These are phyloP conservation scores for Raffaelea ambrosiae DNA, from an alignment of 2,329 filamentous ascomycete genomes.

Conservation along the genomic window DNA sequence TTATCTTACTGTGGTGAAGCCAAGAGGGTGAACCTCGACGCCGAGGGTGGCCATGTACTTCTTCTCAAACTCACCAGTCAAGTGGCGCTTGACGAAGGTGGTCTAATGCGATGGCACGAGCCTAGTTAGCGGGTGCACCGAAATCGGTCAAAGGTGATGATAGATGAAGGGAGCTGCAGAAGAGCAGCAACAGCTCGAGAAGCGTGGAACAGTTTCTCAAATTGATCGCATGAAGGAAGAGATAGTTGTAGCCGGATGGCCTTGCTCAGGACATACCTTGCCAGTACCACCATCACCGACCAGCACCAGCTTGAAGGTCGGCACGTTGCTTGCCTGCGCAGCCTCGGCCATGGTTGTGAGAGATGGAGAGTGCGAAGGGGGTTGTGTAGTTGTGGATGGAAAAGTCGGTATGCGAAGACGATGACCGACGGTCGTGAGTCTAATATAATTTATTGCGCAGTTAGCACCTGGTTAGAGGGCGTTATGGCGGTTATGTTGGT, in stretches of 20 bases:
- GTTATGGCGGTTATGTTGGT: no score
- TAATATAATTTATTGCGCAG: no score
- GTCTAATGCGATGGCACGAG: constrained; percentile 49
- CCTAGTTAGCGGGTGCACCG: background rate
- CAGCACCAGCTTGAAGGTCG: constrained; percentile 99
- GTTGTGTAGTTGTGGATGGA: background rate
- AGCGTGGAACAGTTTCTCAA: no score
- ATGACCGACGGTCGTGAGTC: no score
- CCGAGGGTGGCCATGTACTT: constrained; percentile 99
- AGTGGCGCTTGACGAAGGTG: constrained; percentile 99
- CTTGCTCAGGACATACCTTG: constrained; percentile 60
- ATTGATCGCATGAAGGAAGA: no score
- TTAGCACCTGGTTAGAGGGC: no score
- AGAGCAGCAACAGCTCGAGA: no score
- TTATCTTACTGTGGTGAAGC: constrained; percentile 83
- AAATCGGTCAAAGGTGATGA: background rate
- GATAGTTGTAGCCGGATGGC: no score
- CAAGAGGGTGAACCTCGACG: constrained; percentile 98
- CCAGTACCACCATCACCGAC: constrained; percentile 98
- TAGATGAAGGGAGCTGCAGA: constrained; percentile 8
- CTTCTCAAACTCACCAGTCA: constrained; percentile 99
- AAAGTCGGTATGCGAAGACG: background rate
- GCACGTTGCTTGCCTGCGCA: constrained; percentile 34
- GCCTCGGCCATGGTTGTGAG: constrained; percentile 54
- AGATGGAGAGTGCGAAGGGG: background rate